Evolutionary conservation across 2,329 filamentous ascomycete genomes (phyloP).

Genomic region (Fusarium neocosmosporiellum): DNA sequence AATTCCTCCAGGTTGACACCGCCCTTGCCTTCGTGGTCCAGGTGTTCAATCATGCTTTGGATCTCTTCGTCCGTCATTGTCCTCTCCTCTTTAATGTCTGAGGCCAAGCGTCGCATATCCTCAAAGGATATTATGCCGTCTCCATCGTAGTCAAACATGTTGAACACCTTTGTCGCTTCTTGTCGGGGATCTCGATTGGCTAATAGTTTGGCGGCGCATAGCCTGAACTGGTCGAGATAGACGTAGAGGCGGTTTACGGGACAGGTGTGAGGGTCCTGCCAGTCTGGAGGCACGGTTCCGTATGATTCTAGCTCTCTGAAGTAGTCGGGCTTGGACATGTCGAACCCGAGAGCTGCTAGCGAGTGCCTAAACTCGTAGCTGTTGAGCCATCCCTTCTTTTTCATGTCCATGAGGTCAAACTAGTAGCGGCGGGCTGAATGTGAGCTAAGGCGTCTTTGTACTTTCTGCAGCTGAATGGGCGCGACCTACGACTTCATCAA

Average conservation of each 20-base stretch:
- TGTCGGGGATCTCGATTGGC: slow-evolving; percentile 86
- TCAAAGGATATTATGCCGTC: slow-evolving; percentile 92
- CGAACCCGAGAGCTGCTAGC: slow-evolving; percentile 94
- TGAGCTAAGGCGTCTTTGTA: slow-evolving; percentile 27
- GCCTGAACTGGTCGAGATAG: slow-evolving; percentile 67
- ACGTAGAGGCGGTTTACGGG: slow-evolving; percentile 59
- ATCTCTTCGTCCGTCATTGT: slow-evolving; percentile 93
- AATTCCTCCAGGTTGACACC: slow-evolving; percentile 78
- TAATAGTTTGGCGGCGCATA: slow-evolving; percentile 85
- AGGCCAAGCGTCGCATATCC: slow-evolving; percentile 86
- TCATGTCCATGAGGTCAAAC: slow-evolving; percentile 96
- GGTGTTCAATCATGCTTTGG: slow-evolving; percentile 96
- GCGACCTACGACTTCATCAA: slow-evolving; percentile 85
- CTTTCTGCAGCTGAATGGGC: background rate
- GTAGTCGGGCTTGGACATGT: slow-evolving; percentile 87
- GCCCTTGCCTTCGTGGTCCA: slow-evolving; percentile 93
- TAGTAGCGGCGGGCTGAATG: slow-evolving; percentile 49
- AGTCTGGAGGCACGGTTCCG: slow-evolving; percentile 76
- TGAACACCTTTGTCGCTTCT: slow-evolving; percentile 91
- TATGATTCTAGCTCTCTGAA: slow-evolving; percentile 83
- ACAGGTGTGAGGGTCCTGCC: slow-evolving; percentile 57
- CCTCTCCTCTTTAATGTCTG: slow-evolving; percentile 83
- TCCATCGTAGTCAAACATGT: slow-evolving; percentile 91
- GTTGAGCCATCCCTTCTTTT: slow-evolving; percentile 93
- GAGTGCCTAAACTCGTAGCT: slow-evolving; percentile 99